phyloP scores from a whole-genome alignment of 441 rosid species.

The Raphanus hybrid region DNA sequence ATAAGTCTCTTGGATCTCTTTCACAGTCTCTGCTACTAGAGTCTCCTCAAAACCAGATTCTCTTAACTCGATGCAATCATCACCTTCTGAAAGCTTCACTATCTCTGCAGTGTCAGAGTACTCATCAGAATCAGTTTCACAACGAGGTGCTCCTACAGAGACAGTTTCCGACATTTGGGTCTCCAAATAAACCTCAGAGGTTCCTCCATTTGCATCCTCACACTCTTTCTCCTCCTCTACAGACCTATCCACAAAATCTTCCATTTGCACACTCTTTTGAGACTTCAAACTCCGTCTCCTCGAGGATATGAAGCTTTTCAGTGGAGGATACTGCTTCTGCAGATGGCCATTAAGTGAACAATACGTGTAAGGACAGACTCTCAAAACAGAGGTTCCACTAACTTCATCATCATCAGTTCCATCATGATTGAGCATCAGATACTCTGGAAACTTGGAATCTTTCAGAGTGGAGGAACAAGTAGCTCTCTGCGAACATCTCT shows the following conservation, averaged over 20 bases:
- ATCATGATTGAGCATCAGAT: conserved; percentile 68
- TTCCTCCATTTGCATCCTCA: conserved; percentile 31
- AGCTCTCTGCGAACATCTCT: conserved; percentile 59
- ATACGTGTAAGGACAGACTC: conserved; percentile 81
- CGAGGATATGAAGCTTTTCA: conserved; percentile 71
- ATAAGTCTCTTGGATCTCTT: conserved; percentile 19
- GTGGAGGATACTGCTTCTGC: conserved; percentile 69
- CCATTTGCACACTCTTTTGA: conserved; percentile 57
- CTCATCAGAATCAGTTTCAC: conserved; percentile 51
- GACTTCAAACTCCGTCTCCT: conserved; percentile 65
- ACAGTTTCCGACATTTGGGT: conserved; percentile 41
- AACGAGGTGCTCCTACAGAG: conserved; percentile 48
- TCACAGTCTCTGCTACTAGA: conserved; percentile 8
- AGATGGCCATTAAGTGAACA: conserved; percentile 94
- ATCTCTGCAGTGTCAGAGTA: conserved; percentile 25
- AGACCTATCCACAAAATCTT: conserved; percentile 52
- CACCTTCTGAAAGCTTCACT: conserved; percentile 25
- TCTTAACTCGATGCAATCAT: conserved; percentile 30
- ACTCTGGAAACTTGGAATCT: conserved; percentile 75
- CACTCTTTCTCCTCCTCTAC: conserved; percentile 43
- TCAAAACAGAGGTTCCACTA: conserved; percentile 72
- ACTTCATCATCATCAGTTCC: conserved; percentile 50
- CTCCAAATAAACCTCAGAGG: conserved; percentile 38
- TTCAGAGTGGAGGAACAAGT: conserved; percentile 93
- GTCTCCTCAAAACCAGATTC: conserved; percentile 24